Percentiles rank a stretch among this genome's conserved stretches.
These are phyloP conservation scores for Neltuma alba DNA, from an alignment of 306 rosid species.

Conservation along the genomic window DNA sequence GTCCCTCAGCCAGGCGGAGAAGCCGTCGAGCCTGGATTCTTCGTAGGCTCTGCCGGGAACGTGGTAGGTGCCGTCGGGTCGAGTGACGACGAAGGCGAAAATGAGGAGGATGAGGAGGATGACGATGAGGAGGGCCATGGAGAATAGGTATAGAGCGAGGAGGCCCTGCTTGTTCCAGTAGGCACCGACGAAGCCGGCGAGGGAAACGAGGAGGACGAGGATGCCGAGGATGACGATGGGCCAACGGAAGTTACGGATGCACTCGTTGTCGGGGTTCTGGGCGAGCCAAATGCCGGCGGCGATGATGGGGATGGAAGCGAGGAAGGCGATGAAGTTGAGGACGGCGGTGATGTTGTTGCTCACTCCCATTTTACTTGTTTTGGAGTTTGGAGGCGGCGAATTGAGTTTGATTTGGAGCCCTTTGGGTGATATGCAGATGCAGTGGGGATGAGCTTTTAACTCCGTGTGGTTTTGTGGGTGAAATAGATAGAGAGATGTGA, in stretches of 20 bases:
- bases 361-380: constrained; percentile 49
- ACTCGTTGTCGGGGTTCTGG: constrained; percentile 75
- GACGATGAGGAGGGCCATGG: constrained; percentile 69
- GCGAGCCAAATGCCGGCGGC: constrained; percentile 81
- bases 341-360: constrained; percentile 73
- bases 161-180: constrained; percentile 69
- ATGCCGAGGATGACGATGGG: constrained; percentile 66
- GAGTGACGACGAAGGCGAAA: constrained; percentile 68
- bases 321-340: constrained; percentile 65
- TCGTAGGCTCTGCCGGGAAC: constrained; percentile 56
- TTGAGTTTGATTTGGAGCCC: background rate
- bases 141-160: constrained; percentile 67
- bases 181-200: constrained; percentile 76
- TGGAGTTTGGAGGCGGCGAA: background rate
- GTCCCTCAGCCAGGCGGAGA: constrained; percentile 66
- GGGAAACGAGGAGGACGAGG: constrained; percentile 62
- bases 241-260: constrained; percentile 74
- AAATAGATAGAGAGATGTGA: background rate
- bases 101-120: constrained; percentile 63
- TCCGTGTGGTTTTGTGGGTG: too few species aligned
- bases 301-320: constrained; percentile 70
- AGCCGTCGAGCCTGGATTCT: constrained; percentile 69
- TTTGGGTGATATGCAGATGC: background rate
- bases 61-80: constrained; percentile 56
- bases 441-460: background rate